Percentiles rank a stretch among this genome's conserved stretches.
Conservation (phyloP, 768 basidiomycete genomes). For the Inosperma sp. region DNA sequence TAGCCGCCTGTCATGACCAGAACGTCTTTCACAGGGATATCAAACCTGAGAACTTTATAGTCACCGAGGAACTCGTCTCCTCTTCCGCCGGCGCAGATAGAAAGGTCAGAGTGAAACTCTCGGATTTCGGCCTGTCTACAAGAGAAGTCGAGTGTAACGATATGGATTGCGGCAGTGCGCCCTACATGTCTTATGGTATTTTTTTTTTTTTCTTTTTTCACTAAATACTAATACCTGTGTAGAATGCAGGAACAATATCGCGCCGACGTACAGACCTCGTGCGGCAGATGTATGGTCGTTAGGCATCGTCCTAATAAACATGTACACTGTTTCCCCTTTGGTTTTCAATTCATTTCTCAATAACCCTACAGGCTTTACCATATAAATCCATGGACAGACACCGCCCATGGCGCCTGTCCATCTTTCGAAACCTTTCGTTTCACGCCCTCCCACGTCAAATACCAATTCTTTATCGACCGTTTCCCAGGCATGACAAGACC, state of each 20-base stretch:
- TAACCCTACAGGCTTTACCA: conserved; percentile 76
- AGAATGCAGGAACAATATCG: conserved; percentile 98
- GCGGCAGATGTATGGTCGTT: conserved; percentile 99
- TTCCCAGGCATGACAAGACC: conserved; percentile 85
- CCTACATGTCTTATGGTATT: conserved; percentile 97
- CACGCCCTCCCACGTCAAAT: conserved; percentile 67
- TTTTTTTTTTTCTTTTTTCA: conserved; percentile 12
- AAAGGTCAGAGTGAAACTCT: conserved; percentile 92
- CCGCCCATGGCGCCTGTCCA: conserved; percentile 69
- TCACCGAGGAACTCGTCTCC: conserved; percentile 71
- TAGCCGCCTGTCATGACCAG: conserved; percentile 87
- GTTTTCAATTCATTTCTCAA: conserved; percentile 4
- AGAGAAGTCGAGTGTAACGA: conserved; percentile 85
- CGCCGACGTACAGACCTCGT: conserved; percentile 89
- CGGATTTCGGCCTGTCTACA: conserved; percentile 95
- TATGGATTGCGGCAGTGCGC: conserved; percentile 97
- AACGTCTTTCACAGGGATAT: conserved; percentile 96
- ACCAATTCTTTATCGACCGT: conserved; percentile 88
- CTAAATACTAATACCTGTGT: conserved; percentile 13
- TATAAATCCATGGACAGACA: conserved; percentile 97
- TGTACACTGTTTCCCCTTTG: conserved; percentile 46
- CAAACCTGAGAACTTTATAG: conserved; percentile 98
- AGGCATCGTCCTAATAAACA: conserved; percentile 98
- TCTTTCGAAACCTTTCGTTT: conserved; percentile 81
- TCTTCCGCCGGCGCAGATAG: conserved; percentile 62